Percentiles rank a stretch among this genome's conserved stretches.
phyloP scores from a whole-genome alignment of 345 rosid species.

The Orychophragmus violaceus region DNA sequence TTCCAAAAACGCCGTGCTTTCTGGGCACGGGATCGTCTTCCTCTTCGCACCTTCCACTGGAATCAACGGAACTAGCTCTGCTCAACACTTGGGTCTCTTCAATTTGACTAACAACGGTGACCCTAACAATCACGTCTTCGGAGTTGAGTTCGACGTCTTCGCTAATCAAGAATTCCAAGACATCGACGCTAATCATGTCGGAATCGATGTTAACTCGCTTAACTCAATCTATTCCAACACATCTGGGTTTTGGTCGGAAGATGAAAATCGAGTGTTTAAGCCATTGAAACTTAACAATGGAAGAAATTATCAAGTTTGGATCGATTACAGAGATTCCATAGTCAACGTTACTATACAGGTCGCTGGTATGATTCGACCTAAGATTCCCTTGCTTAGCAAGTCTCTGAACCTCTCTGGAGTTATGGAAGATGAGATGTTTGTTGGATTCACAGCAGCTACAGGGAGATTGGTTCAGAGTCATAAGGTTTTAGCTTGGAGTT shows the following conservation, averaged over 20 bases:
- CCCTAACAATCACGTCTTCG: conserved; percentile 31
- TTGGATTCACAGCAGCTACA: conserved; percentile 67
- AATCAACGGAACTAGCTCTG: conserved; percentile 35
- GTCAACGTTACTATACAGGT: conserved; percentile 37
- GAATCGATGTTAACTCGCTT: conserved; percentile 41
- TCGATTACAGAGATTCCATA: conserved; percentile 43
- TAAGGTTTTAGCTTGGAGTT: conserved; percentile 75
- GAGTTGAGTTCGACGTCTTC: conserved; percentile 47
- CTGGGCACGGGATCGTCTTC: conserved; percentile 54
- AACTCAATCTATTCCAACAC: conserved; percentile 18
- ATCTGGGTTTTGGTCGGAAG: conserved; percentile 38
- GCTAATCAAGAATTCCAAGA: conserved; percentile 44
- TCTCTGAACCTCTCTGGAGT: conserved; percentile 46
- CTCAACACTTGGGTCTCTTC: conserved; percentile 46
- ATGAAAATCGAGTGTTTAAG: conserved; percentile 29
- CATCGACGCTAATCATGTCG: conserved; percentile 40
- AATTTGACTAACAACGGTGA: conserved; percentile 41
- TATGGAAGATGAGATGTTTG: conserved; percentile 62
- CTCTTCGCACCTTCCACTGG: conserved; percentile 36
- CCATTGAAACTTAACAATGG: conserved; percentile 57
- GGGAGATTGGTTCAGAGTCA: conserved; percentile 56
- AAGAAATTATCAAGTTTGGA: conserved; percentile 78
- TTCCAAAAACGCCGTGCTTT: conserved; percentile 27
- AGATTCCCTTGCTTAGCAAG: conserved; percentile 42
- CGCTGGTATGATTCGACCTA: conserved; percentile 36